Conservation (phyloP, 768 basidiomycete genomes). For the Peribolospora baueri region DNA sequence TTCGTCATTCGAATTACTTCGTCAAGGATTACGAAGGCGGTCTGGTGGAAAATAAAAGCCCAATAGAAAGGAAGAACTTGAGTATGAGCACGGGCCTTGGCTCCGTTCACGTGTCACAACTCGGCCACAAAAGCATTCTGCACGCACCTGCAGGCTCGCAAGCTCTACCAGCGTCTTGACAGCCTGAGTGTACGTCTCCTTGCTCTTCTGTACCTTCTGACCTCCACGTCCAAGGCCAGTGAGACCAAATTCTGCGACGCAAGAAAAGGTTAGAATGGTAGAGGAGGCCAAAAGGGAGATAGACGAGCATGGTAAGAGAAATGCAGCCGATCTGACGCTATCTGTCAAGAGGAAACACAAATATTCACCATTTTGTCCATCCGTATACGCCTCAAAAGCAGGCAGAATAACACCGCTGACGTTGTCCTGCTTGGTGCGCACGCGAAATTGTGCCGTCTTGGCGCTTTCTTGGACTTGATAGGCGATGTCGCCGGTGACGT, state of each 20-base stretch:
- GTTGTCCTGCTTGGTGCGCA: conserved; percentile 89
- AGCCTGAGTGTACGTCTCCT: conserved; percentile 93
- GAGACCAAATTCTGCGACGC: conserved; percentile 58
- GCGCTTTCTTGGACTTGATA: conserved; percentile 96
- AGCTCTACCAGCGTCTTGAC: conserved; percentile 92
- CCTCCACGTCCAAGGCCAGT: conserved; percentile 93
- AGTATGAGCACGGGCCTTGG: no score
- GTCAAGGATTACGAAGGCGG: conserved; percentile 92
- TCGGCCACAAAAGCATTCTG: background rate
- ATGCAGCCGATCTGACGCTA: background rate
- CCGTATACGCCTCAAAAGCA: conserved; percentile 69
- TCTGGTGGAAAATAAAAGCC: conserved; percentile 27
- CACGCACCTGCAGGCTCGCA: conserved; percentile 44
- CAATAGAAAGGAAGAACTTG: background rate
- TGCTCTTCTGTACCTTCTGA: conserved; percentile 79
- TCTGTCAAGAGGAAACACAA: background rate
- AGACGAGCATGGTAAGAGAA: background rate
- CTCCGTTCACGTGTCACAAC: no score
- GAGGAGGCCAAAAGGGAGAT: conserved; percentile 9
- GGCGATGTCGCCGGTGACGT: conserved; percentile 77
- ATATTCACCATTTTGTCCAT: conserved; percentile 45
- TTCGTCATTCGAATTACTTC: conserved; percentile 99
- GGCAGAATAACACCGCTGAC: conserved; percentile 91
- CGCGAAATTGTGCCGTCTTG: conserved; percentile 68
- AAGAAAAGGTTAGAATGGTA: background rate